Base-by-base conservation (phyloP, 2,329 filamentous ascomycete species). In the Magnaporthiopsis poae region DNA sequence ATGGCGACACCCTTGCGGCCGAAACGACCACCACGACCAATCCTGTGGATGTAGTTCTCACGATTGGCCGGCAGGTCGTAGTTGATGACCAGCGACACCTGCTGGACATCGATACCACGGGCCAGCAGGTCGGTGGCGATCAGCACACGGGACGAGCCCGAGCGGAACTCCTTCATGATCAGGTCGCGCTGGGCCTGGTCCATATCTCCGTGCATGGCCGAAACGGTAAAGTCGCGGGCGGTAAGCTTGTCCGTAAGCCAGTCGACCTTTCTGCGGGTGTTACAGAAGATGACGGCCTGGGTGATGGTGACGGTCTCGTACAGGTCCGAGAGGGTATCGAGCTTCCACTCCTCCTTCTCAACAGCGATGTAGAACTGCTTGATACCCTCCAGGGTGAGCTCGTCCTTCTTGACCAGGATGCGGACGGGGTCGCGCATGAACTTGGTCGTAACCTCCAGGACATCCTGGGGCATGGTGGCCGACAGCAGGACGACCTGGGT, bases 181-280 rank as follows among this genome's bases (percentile, higher is more conserved):
- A 91, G 94, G 80, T 99, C 95, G 73, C 95, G 89, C 79, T 98
- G 93, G 80, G 95, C 95, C 78, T 99, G 95, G 31, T 93, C 92
- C 95, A 99, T 99, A 74, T 99, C 95, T 71, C 95, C 95, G 76
- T 99, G 95, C 95, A 99, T 99, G 73, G 91, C 94, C 73, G 91
- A 96, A 71, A 99, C 95, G 0, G 95, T 99, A 78, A 99, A 99
- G 81, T 99, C 97, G 73, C 92, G 92, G 77, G 97, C 95, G 70
- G 92, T 90, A 91, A 99, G 96, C 84, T 99, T 99, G 81, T 99
- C 95, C 5, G 95, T 98, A 68, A 99, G 82, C 95, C 95, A 99
- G 78, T 99, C 95, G 65, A 99, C 95, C 90, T 99, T 99, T 78
- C 95, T 88, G 71, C 95, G 89, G 8, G 95, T 99, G 80, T 99